These are phyloP conservation scores for Diaporthe vaccinii DNA, from an alignment of 2,329 filamentous ascomycete genomes.

Conservation along the genomic window DNA sequence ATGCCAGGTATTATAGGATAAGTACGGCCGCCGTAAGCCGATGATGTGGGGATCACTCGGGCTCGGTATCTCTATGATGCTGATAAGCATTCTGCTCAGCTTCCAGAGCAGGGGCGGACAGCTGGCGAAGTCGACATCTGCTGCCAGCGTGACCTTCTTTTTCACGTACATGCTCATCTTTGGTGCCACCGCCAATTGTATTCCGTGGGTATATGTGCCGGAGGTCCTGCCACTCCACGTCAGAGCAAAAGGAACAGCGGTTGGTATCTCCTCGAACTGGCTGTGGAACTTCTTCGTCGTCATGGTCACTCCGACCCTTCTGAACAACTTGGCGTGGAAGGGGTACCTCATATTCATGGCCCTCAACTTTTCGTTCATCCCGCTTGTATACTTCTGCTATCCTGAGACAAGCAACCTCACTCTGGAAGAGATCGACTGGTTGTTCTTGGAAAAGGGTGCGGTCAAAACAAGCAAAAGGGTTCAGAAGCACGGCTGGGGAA, in stretches of 20 bases:
- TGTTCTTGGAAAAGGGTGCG: conserved; percentile 52
- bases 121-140: conserved; percentile 42
- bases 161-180: conserved; percentile 50
- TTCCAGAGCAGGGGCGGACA: conserved; percentile 39
- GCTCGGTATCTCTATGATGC: conserved; percentile 53
- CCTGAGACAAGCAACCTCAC: conserved; percentile 65
- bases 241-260: conserved; percentile 50
- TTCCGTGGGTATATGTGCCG: conserved; percentile 55
- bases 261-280: conserved; percentile 54
- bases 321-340: conserved; percentile 62
- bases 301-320: conserved; percentile 65
- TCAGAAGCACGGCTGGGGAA: conserved; percentile 38
- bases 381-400: conserved; percentile 60
- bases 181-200: conserved; percentile 50
- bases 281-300: conserved; percentile 54
- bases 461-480: conserved; percentile 38
- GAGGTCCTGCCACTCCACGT: conserved; percentile 53
- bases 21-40: conserved; percentile 53
- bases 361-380: conserved; percentile 60
- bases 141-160: conserved; percentile 54
- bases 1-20: background rate
- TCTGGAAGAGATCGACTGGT: conserved; percentile 65
- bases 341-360: conserved; percentile 66
- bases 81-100: conserved; percentile 53
- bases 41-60: conserved; percentile 58